Conservation (phyloP, 2,329 filamentous ascomycete genomes). For the Clarireedia sp. region DNA sequence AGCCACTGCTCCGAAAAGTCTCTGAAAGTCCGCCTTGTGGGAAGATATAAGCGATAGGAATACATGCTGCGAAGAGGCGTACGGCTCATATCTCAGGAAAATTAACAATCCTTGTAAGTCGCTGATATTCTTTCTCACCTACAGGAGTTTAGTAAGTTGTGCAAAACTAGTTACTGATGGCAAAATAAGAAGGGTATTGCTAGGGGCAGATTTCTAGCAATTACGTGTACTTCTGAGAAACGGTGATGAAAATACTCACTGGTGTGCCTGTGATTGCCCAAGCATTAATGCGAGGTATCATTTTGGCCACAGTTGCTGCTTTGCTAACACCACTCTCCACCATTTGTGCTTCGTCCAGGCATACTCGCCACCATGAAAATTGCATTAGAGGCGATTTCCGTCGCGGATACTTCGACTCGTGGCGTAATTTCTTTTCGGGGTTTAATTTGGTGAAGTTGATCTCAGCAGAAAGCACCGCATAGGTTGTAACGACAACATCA, state of each 20-base stretch:
- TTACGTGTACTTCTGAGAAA: no score
- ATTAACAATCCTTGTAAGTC: conserved; percentile 75
- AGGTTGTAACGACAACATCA: conserved; percentile 58
- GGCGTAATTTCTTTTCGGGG: conserved; percentile 59
- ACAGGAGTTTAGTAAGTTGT: background rate
- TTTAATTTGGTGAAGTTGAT: conserved; percentile 66
- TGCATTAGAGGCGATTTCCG: conserved; percentile 69
- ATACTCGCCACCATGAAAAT: conserved; percentile 78
- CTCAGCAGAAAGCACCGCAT: conserved; percentile 67
- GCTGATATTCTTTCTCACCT: conserved; percentile 54
- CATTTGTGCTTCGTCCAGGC: conserved; percentile 79
- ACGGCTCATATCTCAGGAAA: conserved; percentile 75
- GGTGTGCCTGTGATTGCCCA: conserved; percentile 94
- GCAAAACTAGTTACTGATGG: no score
- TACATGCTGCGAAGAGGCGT: conserved; percentile 51
- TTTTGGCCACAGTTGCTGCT: conserved; percentile 69
- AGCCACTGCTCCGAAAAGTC: conserved; percentile 63
- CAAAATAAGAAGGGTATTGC: no score
- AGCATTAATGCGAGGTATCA: conserved; percentile 75
- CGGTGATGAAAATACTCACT: conserved; percentile 38
- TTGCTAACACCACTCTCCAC: conserved; percentile 82
- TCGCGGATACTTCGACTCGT: conserved; percentile 55
- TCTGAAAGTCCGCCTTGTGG: conserved; percentile 56
- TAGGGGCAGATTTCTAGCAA: no score
- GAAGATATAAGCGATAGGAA: conserved; percentile 60